These are phyloP conservation scores for Rhododendron griersonianum DNA, from an alignment of 148 eudicot species.

Conservation along the genomic window DNA sequence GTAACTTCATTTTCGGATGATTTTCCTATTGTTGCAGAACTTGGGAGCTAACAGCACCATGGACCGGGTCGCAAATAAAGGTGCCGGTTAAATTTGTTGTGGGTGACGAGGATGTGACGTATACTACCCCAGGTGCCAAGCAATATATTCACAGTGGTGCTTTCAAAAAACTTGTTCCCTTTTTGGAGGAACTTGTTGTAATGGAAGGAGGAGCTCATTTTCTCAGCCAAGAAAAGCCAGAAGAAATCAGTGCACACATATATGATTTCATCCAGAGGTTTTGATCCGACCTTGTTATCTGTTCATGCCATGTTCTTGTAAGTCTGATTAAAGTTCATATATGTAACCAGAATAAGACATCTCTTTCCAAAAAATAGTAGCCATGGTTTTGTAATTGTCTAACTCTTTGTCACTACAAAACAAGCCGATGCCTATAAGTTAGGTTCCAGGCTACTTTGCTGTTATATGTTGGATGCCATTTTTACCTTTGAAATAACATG, in stretches of 20 bases:
- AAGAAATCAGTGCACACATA: constrained; percentile 51
- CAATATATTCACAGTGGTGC: constrained; percentile 45
- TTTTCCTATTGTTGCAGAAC: constrained; percentile 26
- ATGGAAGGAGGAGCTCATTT: constrained; percentile 62
- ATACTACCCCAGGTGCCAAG: constrained; percentile 34
- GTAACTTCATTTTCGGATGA: not conserved
- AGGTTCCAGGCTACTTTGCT: not conserved
- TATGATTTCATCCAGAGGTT: constrained; percentile 42
- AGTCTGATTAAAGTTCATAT: not conserved
- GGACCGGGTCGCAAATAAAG: constrained; percentile 46
- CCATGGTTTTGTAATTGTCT: not conserved
- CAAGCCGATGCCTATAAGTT: not conserved
- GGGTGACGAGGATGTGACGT: constrained; percentile 49
- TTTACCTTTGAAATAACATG: not conserved
- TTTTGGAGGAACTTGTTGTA: constrained; percentile 48
- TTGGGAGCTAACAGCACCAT: constrained; percentile 55
- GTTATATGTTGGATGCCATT: not conserved
- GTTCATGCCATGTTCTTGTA: not conserved
- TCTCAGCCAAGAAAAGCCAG: constrained; percentile 52
- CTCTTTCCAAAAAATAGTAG: not conserved
- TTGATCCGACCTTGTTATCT: constrained; percentile 1
- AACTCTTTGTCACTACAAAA: not conserved
- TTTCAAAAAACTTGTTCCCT: constrained; percentile 47
- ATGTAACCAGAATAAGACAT: not conserved
- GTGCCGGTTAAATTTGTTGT: constrained; percentile 57